phyloP scores from a whole-genome alignment of 2,329 filamentous ascomycete genomes.

The Trichoderma pleuroti region DNA sequence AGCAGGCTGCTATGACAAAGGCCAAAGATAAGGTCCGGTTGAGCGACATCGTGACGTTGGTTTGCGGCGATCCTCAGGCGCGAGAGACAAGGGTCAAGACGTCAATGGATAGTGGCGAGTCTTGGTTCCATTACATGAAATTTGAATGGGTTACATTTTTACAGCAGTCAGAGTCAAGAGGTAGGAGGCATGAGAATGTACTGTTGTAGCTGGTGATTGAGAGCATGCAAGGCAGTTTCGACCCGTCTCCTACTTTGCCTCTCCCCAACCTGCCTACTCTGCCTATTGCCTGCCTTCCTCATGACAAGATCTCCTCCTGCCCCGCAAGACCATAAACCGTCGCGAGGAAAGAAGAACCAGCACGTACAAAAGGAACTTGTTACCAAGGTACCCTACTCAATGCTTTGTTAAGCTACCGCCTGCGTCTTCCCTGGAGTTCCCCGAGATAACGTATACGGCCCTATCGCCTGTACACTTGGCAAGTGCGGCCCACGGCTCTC shows the following conservation, averaged over 20 bases:
- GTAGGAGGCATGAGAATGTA: neutral
- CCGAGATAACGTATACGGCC: neutral
- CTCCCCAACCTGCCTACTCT: neutral
- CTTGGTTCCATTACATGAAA: neutral
- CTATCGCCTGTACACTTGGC: neutral
- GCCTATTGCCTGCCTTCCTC: neutral
- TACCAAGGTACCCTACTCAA: neutral
- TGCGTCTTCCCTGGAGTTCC: neutral
- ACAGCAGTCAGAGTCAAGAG: neutral
- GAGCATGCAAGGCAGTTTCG: neutral
- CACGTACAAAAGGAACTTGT: neutral
- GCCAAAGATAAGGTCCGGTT: conserved; percentile 5
- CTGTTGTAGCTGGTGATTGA: neutral
- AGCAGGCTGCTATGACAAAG: conserved; percentile 1
- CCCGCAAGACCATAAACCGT: neutral
- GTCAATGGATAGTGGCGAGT: neutral
- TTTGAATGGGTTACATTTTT: neutral
- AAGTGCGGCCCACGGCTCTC: neutral
- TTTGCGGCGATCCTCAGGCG: neutral
- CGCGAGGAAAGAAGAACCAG: neutral
- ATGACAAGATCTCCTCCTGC: neutral
- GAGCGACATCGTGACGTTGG: conserved; percentile 12
- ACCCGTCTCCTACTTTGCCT: neutral
- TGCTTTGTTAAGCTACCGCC: neutral
- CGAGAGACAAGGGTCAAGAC: neutral